Conservation (phyloP, 164 flowering plant species). For the Umbilicus rupestris region DNA sequence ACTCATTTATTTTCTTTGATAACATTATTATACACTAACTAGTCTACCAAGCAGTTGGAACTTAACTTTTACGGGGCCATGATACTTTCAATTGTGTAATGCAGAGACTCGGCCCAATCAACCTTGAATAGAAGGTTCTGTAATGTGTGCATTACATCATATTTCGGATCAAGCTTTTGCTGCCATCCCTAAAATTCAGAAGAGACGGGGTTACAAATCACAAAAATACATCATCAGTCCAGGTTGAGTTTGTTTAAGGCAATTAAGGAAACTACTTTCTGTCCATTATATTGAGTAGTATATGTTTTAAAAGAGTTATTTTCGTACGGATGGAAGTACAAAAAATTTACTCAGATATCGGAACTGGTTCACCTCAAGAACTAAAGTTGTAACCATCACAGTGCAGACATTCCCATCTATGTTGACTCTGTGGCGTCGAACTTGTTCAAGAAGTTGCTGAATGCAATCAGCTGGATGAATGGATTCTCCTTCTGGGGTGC, state of each 20-base stretch:
- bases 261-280: no score
- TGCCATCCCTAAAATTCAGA: slow-evolving; percentile 50
- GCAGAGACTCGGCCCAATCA: slow-evolving; percentile 55
- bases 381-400: slow-evolving; percentile 82
- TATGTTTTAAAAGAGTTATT: no score
- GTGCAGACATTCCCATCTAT: slow-evolving; percentile 87
- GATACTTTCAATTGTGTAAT: slow-evolving; percentile 52
- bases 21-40: no score
- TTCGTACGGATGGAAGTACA: not conserved
- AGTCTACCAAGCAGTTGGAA: no score
- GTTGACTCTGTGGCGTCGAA: slow-evolving; percentile 74
- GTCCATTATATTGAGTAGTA: no score
- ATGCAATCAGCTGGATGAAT: slow-evolving; percentile 85
- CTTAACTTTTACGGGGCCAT: slow-evolving; percentile 36
- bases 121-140: slow-evolving; percentile 45
- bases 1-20: no score
- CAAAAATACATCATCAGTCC: no score
- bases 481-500: slow-evolving; percentile 36
- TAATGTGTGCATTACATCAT: slow-evolving; percentile 42
- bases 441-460: slow-evolving; percentile 77
- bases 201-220: not conserved
- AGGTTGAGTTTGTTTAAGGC: no score
- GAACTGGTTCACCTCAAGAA: slow-evolving; percentile 61
- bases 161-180: slow-evolving; percentile 57
- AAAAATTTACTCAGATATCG: not conserved